Percentiles rank a stretch among this genome's conserved stretches.
Evolutionary conservation across 495 filamentous ascomycete species (phyloP).

Genomic region (Aspergillus cristatus): DNA sequence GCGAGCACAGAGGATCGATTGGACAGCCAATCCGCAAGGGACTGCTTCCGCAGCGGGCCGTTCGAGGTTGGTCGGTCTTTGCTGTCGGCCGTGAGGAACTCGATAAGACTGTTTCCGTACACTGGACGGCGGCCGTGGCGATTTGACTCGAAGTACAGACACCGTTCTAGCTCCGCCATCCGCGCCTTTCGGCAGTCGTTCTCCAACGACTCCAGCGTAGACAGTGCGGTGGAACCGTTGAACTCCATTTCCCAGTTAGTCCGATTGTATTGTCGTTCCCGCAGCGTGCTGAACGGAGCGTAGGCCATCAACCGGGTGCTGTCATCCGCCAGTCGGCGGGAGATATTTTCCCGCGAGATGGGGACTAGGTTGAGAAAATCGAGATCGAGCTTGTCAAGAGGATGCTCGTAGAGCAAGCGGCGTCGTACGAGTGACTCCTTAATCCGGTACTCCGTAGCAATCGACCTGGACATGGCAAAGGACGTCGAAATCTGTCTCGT

Average conservation of each 20-base stretch:
- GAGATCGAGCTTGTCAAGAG: slow-evolving; percentile 58
- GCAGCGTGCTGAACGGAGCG: slow-evolving; percentile 49
- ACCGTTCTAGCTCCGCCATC: slow-evolving; percentile 71
- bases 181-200: slow-evolving; percentile 59
- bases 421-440: slow-evolving; percentile 66
- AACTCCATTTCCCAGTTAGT: slow-evolving; percentile 51
- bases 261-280: slow-evolving; percentile 52
- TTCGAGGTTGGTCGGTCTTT: slow-evolving; percentile 32
- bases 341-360: slow-evolving; percentile 58
- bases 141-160: slow-evolving; percentile 70
- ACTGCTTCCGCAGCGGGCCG: slow-evolving; percentile 30
- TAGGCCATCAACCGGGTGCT: slow-evolving; percentile 57
- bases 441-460: slow-evolving; percentile 65
- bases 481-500: slow-evolving; percentile 97
- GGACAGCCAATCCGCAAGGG: slow-evolving; percentile 62
- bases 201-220: slow-evolving; percentile 63
- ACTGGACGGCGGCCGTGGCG: slow-evolving; percentile 73
- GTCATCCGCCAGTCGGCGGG: slow-evolving; percentile 49
- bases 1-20: slow-evolving; percentile 58
- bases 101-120: slow-evolving; percentile 66
- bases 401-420: slow-evolving; percentile 54
- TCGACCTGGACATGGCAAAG: slow-evolving; percentile 82
- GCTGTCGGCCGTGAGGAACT: slow-evolving; percentile 57
- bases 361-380: slow-evolving; percentile 77
- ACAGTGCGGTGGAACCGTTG: slow-evolving; percentile 55